Percentiles rank a stretch among this genome's conserved stretches.
phyloP scores from a whole-genome alignment of 2,329 filamentous ascomycete genomes.

The Penicillium oxalicum region DNA sequence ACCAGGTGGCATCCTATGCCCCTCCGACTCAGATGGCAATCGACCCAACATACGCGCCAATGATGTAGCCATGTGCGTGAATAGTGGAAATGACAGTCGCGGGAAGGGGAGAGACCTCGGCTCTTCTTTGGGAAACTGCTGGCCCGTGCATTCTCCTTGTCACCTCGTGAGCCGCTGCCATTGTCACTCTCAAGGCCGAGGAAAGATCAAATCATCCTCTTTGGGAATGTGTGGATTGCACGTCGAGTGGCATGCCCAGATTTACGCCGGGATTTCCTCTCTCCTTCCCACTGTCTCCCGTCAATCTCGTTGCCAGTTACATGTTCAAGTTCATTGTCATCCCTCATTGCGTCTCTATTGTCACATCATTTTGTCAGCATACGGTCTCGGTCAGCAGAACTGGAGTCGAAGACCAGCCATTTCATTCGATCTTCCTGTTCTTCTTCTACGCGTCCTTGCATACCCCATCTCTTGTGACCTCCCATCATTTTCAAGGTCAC shows the following conservation, averaged over 20 bases:
- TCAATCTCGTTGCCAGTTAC: slow-evolving; percentile 9
- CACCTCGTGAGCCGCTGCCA: too few relatives aligned
- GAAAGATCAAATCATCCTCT: too few relatives aligned
- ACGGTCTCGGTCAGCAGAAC: slow-evolving; percentile 13
- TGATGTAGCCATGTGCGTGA: slow-evolving; percentile 9
- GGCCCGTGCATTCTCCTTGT: too few relatives aligned
- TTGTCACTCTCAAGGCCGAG: too few relatives aligned
- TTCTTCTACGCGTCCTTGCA: slow-evolving; percentile 28
- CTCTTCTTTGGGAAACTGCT: too few relatives aligned
- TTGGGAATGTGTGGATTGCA: too few relatives aligned
- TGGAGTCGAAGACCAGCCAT: slow-evolving; percentile 15
- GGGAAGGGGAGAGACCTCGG: neutral
- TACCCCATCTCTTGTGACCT: slow-evolving; percentile 27
- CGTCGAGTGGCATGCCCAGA: too few relatives aligned
- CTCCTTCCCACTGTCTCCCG: too few relatives aligned
- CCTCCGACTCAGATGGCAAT: slow-evolving; percentile 31
- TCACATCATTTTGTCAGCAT: slow-evolving; percentile 7
- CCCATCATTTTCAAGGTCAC: slow-evolving; percentile 24
- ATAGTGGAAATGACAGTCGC: neutral
- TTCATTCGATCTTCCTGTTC: slow-evolving; percentile 21
- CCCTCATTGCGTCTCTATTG: neutral
- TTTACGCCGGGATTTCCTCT: too few relatives aligned
- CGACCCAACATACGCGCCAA: slow-evolving; percentile 27
- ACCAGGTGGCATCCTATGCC: slow-evolving; percentile 25
- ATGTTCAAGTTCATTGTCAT: slow-evolving; percentile 6